Base-by-base conservation (phyloP, 257 asterid species). In the Cordia subcordata region DNA sequence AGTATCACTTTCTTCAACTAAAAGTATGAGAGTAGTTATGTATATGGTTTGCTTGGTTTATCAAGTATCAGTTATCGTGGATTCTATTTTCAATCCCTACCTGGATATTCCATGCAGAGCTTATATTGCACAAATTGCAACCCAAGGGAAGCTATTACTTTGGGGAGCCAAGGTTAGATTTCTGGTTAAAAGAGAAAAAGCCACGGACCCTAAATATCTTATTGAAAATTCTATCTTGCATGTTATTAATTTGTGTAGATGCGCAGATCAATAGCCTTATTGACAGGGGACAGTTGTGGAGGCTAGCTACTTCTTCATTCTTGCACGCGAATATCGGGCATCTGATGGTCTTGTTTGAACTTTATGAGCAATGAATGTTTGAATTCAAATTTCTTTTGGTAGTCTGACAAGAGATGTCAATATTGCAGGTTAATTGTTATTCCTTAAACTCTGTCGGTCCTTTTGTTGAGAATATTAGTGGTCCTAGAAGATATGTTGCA, bases 81-180 rank as follows among this genome's bases (percentile, higher is more conserved):
- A 27, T 57, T 17, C 12, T 8, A 21, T 42, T 55, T 53, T 61
- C 32, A 49, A 54, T 42, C 18, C 22, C 39, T 32, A 13, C 52
- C 38, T 66, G 20, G 50, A 53, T 64, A 22, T 68, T 52, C 47
- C 40, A n/a, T 78, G 81, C 88, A 91, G 96, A 69, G 75, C 78
- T 57, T 87, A 49, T 74, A 33, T 76, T 19, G 89, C 85, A 62
- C 98, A 91, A 73, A 61, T 68, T 45, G 75, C 79, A 60, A 77
- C 98, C 14, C 73, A 79, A 44, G 96, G 95, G 55, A 74, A 78
- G 67, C 69, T 88, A 53, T 67, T 85, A 65, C 70, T 44, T 57
- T 86, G 88, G 95, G 98, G 98, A 70, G 95, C 98, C 58, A 90
- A 90, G 96, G 96, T 89, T 57, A 67, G 81, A 62, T 49, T 55